Percentiles rank a stretch among this genome's conserved stretches.
phyloP scores from a whole-genome alignment of 2,329 filamentous ascomycete genomes.

The Ascosphaera apis region DNA sequence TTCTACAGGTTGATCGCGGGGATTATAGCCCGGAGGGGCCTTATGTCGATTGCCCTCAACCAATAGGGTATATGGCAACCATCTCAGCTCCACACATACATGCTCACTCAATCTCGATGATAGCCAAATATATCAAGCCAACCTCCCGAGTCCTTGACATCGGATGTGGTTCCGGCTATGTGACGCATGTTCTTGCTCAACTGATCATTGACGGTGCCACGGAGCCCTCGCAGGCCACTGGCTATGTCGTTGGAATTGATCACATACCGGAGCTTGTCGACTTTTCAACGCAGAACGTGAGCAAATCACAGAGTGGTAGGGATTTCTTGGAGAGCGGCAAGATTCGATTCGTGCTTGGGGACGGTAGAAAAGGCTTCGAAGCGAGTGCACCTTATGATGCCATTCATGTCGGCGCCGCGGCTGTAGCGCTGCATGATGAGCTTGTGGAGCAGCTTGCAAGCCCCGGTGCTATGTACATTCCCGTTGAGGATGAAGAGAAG shows the following conservation, averaged over 20 bases:
- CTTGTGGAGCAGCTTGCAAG: slow-evolving; percentile 54
- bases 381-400: slow-evolving; percentile 52
- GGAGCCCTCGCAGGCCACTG: slow-evolving; percentile 12
- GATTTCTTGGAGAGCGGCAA: slow-evolving; percentile 37
- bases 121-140: slow-evolving; percentile 33
- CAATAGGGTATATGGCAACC: slow-evolving; percentile 43
- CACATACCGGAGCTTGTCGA: slow-evolving; percentile 44
- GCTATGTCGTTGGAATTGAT: slow-evolving; percentile 46
- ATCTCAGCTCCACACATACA: slow-evolving; percentile 58
- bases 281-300: slow-evolving; percentile 41
- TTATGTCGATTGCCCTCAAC: slow-evolving; percentile 51
- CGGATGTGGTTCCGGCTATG: slow-evolving; percentile 55
- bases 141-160: slow-evolving; percentile 43
- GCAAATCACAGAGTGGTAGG: slow-evolving; percentile 34
- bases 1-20: slow-evolving; percentile 53
- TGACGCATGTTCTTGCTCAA: slow-evolving; percentile 72
- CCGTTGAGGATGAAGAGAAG: slow-evolving; percentile 24
- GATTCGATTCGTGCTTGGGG: slow-evolving; percentile 51
- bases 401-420: slow-evolving; percentile 85
- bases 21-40: slow-evolving; percentile 52
- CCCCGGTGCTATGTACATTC: slow-evolving; percentile 54
- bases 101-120: slow-evolving; percentile 37
- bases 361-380: slow-evolving; percentile 45
- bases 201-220: slow-evolving; percentile 27
- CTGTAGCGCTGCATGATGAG: slow-evolving; percentile 44